Conservation (phyloP, 1,284 basidiomycete genomes). For the Ganoderma leucocontextum region DNA sequence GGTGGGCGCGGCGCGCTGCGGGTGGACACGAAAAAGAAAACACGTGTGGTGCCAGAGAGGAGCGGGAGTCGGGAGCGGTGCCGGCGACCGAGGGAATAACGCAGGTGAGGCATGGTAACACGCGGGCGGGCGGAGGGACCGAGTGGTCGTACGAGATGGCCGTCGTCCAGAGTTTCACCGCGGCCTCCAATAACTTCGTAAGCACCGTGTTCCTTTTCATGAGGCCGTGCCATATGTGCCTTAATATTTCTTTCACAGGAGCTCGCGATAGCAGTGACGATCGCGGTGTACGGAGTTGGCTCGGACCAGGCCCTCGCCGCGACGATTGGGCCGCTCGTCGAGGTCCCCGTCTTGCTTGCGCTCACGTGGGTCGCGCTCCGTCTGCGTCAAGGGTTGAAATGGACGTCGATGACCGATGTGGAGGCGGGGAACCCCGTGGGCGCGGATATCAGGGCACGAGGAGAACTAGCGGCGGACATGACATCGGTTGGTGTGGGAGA, state of each 20-base stretch:
- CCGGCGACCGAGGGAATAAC: conserved; percentile 23
- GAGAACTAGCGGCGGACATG: background rate
- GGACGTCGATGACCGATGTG: conserved; percentile 41
- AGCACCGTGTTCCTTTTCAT: conserved; percentile 31
- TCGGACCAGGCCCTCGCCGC: conserved; percentile 82
- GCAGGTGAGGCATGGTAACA: background rate
- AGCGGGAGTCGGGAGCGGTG: conserved; percentile 27
- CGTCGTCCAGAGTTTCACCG: conserved; percentile 72
- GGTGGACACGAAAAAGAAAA: background rate
- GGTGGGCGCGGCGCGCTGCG: conserved; percentile 42
- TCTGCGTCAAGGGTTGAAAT: conserved; percentile 55
- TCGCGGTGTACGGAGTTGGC: conserved; percentile 79
- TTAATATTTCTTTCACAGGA: conserved; percentile 51
- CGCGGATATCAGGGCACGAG: background rate
- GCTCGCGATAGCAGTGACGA: conserved; percentile 85
- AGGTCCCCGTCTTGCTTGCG: conserved; percentile 79
- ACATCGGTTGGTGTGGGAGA: background rate
- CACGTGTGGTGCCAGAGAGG: background rate
- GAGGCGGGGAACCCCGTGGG: background rate
- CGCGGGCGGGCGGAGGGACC: conserved; percentile 13
- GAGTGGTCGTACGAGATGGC: conserved; percentile 73
- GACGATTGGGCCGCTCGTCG: conserved; percentile 81
- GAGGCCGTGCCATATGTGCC: too few relatives aligned
- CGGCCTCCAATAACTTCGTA: conserved; percentile 64
- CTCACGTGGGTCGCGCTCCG: conserved; percentile 78